Conservation (phyloP, 805 yeast species). For the Nakazawaea holstii region DNA sequence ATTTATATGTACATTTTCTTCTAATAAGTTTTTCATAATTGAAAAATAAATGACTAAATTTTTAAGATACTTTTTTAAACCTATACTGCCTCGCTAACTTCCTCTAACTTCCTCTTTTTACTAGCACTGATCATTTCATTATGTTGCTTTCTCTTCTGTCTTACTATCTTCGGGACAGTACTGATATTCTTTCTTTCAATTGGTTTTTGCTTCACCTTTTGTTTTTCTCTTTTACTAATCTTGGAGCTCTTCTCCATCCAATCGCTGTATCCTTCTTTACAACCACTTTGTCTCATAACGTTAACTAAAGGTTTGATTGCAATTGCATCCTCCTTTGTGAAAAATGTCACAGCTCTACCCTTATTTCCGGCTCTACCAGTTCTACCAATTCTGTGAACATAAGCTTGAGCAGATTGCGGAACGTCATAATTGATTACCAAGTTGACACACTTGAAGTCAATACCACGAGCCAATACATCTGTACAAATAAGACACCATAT, state of each 20-base stretch:
- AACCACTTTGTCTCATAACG: slow-evolving; percentile 93
- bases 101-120: slow-evolving; percentile 47
- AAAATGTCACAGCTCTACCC: slow-evolving; percentile 88
- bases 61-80: no score
- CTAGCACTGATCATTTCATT: slow-evolving; percentile 74
- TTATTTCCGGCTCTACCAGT: slow-evolving; percentile 91
- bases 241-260: slow-evolving; percentile 81
- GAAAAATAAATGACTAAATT: no score
- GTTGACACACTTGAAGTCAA: slow-evolving; percentile 94
- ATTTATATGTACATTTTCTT: not conserved
- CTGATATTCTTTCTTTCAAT: slow-evolving; percentile 69
- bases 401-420: slow-evolving; percentile 89
- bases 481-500: slow-evolving; percentile 96
- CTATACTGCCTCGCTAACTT: not conserved
- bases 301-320: slow-evolving; percentile 81
- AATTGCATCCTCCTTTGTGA: slow-evolving; percentile 80
- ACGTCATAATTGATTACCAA: slow-evolving; percentile 94
- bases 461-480: slow-evolving; percentile 94
- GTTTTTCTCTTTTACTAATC: slow-evolving; percentile 58
- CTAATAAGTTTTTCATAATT: no score
- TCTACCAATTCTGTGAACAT: slow-evolving; percentile 97
- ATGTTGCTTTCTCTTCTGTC: slow-evolving; percentile 56
- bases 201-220: slow-evolving; percentile 50
- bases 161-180: slow-evolving; percentile 72
- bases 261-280: slow-evolving; percentile 51